phyloP scores from a whole-genome alignment of 2,329 filamentous ascomycete genomes.

The Cladosporium halotolerans region DNA sequence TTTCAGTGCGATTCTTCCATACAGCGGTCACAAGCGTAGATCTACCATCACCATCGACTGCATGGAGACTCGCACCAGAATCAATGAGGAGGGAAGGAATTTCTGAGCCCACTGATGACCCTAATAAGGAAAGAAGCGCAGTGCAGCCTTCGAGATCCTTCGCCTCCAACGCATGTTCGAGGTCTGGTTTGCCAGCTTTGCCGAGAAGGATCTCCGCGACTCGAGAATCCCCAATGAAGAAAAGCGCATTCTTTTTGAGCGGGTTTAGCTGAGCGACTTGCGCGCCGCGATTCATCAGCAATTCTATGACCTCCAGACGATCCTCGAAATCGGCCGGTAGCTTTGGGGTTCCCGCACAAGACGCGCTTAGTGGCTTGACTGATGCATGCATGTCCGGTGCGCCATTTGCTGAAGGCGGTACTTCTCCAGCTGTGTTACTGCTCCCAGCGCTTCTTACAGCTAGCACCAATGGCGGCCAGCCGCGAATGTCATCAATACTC shows the following conservation, averaged over 20 bases:
- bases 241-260: neutral
- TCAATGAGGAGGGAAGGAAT: slow-evolving; percentile 27
- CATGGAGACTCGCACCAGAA: slow-evolving; percentile 26
- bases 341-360: neutral
- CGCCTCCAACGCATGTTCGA: slow-evolving; percentile 30
- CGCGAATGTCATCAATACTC: neutral
- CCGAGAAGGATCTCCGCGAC: neutral
- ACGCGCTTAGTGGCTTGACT: neutral
- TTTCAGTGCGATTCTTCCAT: slow-evolving; percentile 35
- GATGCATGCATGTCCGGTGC: too few relatives aligned
- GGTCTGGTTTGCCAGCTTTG: neutral
- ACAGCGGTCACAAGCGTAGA: slow-evolving; percentile 29
- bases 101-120: neutral
- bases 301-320: neutral
- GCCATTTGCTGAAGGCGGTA: neutral
- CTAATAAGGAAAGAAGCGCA: slow-evolving; percentile 16
- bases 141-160: slow-evolving; percentile 36
- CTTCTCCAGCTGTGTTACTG: too few relatives aligned
- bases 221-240: neutral
- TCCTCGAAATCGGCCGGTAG: neutral
- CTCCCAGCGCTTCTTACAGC: neutral
- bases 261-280: neutral
- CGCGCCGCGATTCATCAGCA: neutral
- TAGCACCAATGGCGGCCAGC: neutral
- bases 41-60: slow-evolving; percentile 1